Evolutionary conservation across 257 asterid species (phyloP).

Genomic region (Solanum sejunctum): DNA sequence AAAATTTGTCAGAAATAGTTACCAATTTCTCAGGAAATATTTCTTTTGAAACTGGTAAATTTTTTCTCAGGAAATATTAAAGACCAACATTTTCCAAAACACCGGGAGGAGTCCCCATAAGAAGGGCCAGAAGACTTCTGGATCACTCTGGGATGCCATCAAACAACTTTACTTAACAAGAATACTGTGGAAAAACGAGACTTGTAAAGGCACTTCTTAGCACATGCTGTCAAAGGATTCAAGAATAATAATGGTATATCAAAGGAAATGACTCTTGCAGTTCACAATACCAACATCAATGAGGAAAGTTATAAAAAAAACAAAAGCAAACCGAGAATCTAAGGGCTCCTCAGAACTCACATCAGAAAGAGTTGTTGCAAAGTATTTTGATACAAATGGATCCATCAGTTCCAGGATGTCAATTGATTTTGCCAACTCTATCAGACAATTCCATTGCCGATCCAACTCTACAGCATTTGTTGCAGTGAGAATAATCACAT

Average conservation of each 20-base stretch:
- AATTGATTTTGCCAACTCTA: slow-evolving; percentile 34
- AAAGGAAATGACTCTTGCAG: neutral
- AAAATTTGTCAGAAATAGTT: neutral
- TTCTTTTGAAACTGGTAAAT: no score
- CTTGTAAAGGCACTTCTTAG: neutral
- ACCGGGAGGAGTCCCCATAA: neutral
- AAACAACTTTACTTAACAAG: neutral
- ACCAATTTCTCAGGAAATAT: neutral
- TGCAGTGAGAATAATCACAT: slow-evolving; percentile 64
- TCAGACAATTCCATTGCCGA: slow-evolving; percentile 59
- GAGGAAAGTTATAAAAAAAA: neutral
- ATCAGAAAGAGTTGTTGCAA: slow-evolving; percentile 42
- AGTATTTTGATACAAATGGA: slow-evolving; percentile 47
- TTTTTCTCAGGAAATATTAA: neutral
- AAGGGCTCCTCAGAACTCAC: slow-evolving; percentile 29
- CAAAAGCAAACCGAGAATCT: neutral
- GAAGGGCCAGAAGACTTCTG: neutral
- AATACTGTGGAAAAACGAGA: neutral
- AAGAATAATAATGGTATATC: neutral
- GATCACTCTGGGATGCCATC: neutral
- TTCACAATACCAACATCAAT: neutral
- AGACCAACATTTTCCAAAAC: neutral
- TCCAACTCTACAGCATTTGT: slow-evolving; percentile 65
- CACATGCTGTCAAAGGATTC: neutral
- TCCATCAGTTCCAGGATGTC: slow-evolving; percentile 26